A percentile compares a stretch with the other conserved stretches of the same genome.
These are phyloP conservation scores for Talaromyces albobiverticillius DNA, from an alignment of 2,329 filamentous ascomycete genomes.

Conservation along the genomic window DNA sequence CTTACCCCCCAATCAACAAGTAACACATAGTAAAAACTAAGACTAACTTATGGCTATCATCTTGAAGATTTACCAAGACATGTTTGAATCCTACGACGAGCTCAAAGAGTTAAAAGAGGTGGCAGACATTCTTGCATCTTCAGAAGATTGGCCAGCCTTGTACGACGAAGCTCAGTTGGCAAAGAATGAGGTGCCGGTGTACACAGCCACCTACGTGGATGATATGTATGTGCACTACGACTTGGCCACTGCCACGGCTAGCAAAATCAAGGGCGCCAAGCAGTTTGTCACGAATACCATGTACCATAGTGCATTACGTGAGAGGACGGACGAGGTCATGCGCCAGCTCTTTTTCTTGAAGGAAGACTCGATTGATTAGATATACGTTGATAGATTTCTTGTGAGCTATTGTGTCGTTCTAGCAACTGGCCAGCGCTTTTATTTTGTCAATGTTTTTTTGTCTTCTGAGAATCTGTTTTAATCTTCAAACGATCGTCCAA, in stretches of 20 bases:
- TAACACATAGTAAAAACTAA: neutral
- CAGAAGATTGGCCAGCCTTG: slow-evolving; percentile 68
- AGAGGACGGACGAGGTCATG: slow-evolving; percentile 72
- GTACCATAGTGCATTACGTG: slow-evolving; percentile 80
- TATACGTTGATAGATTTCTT: neutral
- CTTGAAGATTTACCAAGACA: slow-evolving; percentile 67
- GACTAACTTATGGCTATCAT: neutral
- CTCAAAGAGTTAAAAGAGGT: slow-evolving; percentile 66
- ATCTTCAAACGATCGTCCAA: slow-evolving; percentile 40
- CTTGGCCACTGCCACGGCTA: slow-evolving; percentile 69
- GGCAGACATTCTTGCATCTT: slow-evolving; percentile 67
- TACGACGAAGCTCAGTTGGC: slow-evolving; percentile 73
- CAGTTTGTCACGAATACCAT: slow-evolving; percentile 81
- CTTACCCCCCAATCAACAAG: too few species aligned
- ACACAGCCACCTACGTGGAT: slow-evolving; percentile 77
- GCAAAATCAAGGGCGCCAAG: slow-evolving; percentile 71
- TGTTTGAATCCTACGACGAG: slow-evolving; percentile 78
- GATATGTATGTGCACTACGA: slow-evolving; percentile 91
- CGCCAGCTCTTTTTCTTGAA: slow-evolving; percentile 72
- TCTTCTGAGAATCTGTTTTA: slow-evolving; percentile 13
- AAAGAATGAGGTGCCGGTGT: slow-evolving; percentile 79
- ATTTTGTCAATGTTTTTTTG: neutral
- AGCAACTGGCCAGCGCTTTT: neutral
- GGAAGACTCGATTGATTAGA: slow-evolving; percentile 63
- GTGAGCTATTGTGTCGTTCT: neutral